phyloP scores from a whole-genome alignment of 257 asterid species.

The Rehmannia glutinosa region DNA sequence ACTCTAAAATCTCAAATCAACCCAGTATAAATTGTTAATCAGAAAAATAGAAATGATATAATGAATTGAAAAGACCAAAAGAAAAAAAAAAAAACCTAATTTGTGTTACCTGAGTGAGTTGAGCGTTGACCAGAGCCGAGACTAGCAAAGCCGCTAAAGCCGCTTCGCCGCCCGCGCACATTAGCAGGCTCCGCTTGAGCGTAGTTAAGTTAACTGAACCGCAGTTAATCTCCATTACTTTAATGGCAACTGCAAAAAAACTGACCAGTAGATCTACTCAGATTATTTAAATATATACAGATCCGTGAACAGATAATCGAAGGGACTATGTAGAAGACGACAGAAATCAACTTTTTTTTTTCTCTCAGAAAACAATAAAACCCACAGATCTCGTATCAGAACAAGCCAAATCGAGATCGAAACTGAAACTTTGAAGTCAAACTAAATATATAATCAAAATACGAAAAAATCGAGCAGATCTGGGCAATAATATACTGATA shows the following conservation, averaged over 20 bases:
- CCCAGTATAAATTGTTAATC: too few species aligned
- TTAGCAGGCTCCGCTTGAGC: conserved; percentile 26
- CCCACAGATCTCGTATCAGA: too few species aligned
- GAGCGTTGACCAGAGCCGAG: conserved; percentile 44
- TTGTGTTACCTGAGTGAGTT: conserved; percentile 14
- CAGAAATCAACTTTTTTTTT: too few species aligned
- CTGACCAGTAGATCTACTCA: conserved; percentile 28
- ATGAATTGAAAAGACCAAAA: too few species aligned
- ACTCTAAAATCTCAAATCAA: too few species aligned
- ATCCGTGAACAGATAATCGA: background rate
- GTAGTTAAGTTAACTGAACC: conserved; percentile 28
- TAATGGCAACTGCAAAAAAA: background rate
- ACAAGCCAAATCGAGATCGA: too few species aligned
- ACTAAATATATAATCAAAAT: background rate
- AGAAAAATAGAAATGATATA: too few species aligned
- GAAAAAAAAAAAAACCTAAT: too few species aligned
- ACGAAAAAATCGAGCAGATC: background rate
- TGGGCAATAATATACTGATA: background rate
- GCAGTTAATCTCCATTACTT: conserved; percentile 33
- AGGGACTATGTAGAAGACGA: conserved; percentile 6
- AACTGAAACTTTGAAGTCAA: too few species aligned
- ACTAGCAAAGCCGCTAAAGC: conserved; percentile 32
- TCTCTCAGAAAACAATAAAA: too few species aligned
- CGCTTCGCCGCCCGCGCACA: conserved; percentile 44
- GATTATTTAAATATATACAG: background rate